A percentile compares a stretch with the other conserved stretches of the same genome.
Evolutionary conservation across 1,284 basidiomycete genomes (phyloP).

Genomic region (Rhodotorula sp.): DNA sequence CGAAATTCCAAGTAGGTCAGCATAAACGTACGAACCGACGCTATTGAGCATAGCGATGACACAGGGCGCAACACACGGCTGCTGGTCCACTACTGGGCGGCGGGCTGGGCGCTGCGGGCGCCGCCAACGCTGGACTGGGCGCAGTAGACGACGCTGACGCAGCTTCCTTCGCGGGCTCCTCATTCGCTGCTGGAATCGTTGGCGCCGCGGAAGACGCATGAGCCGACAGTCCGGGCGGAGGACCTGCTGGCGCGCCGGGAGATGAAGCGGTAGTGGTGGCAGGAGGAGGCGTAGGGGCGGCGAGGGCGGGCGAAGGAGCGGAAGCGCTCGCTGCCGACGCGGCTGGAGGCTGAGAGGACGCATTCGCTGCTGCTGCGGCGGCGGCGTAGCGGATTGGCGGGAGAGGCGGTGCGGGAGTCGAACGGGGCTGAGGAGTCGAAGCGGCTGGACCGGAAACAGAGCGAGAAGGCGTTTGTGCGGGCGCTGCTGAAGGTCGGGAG

Average conservation of each 20-base stretch:
- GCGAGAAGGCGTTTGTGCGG: conserved; percentile 32
- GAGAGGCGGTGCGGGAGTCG: conserved; percentile 56
- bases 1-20: not conserved
- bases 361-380: conserved; percentile 69
- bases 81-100: conserved; percentile 11
- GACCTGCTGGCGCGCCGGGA: not conserved
- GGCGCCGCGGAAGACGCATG: conserved; percentile 10
- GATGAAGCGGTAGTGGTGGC: not conserved
- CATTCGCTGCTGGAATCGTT: conserved; percentile 4
- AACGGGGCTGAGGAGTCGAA: conserved; percentile 52
- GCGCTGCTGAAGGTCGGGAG: conserved; percentile 38
- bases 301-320: not conserved
- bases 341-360: conserved; percentile 4
- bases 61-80: conserved; percentile 13
- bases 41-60: too few species aligned
- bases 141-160: conserved; percentile 18
- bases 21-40: not conserved
- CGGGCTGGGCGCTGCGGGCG: conserved; percentile 1
- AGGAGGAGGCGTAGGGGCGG: not conserved
- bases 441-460: conserved; percentile 38
- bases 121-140: conserved; percentile 8
- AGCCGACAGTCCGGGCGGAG: conserved; percentile 21
- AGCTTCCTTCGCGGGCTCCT: conserved; percentile 19
- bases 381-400: conserved; percentile 84
- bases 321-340: not conserved